Conservation (phyloP, 306 rosid species). For the Castanospermum australe region DNA sequence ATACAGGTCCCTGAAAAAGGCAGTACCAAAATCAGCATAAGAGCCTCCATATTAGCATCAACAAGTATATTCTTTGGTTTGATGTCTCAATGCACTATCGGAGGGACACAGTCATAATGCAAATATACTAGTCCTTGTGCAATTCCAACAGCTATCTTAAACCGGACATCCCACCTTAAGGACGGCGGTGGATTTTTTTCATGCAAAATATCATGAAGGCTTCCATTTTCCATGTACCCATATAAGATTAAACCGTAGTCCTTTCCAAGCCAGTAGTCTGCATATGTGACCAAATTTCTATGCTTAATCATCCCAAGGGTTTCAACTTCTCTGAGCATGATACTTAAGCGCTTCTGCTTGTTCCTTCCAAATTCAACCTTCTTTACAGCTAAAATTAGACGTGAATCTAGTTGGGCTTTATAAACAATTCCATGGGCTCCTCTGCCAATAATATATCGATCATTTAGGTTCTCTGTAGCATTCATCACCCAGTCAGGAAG, state of each 20-base stretch:
- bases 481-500: conserved; percentile 39
- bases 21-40: conserved; percentile 68
- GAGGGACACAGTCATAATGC: conserved; percentile 54
- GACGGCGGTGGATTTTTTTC: conserved; percentile 40
- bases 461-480: conserved; percentile 53
- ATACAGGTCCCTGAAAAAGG: conserved; percentile 37
- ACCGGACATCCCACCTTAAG: conserved; percentile 54
- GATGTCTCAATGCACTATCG: conserved; percentile 68
- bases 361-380: conserved; percentile 42
- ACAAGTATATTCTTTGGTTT: conserved; percentile 67
- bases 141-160: conserved; percentile 55
- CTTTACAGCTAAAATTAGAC: conserved; percentile 47
- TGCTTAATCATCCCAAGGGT: conserved; percentile 51
- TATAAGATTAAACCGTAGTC: conserved; percentile 57
- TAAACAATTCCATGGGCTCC: conserved; percentile 80
- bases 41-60: conserved; percentile 64
- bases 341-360: conserved; percentile 21
- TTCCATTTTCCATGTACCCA: conserved; percentile 56
- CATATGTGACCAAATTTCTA: conserved; percentile 48
- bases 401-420: conserved; percentile 42
- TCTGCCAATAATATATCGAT: conserved; percentile 49
- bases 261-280: conserved; percentile 43
- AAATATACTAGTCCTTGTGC: conserved; percentile 66
- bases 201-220: conserved; percentile 67
- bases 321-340: conserved; percentile 9